A percentile compares a stretch with the other conserved stretches of the same genome.
Evolutionary conservation across 331 rosid species (phyloP).

Genomic region (Acacia concinna): DNA sequence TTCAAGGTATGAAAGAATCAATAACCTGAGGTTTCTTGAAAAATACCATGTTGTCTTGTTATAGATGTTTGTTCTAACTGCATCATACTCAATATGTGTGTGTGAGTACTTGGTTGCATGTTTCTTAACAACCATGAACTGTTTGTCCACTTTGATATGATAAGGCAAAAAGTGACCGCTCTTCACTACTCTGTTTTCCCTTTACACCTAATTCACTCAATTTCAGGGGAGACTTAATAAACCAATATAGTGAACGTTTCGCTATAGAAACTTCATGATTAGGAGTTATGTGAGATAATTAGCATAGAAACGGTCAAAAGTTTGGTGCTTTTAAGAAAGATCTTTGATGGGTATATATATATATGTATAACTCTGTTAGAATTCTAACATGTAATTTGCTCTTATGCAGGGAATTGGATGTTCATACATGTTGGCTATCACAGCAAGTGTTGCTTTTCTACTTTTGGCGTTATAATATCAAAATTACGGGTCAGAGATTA

Average conservation of each 20-base stretch:
- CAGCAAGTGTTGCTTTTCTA: slow-evolving; percentile 49
- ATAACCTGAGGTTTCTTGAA: not conserved
- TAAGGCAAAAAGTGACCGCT: not conserved
- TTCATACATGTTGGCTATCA: slow-evolving; percentile 41
- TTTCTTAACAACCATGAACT: not conserved
- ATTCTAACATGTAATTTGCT: slow-evolving; percentile 9
- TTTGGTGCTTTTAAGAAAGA: not conserved
- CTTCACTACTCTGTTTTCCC: not conserved
- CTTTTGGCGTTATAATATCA: slow-evolving; percentile 37
- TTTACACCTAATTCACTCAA: not conserved
- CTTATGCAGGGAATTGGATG: slow-evolving; percentile 56
- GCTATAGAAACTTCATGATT: not conserved
- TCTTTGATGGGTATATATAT: not conserved
- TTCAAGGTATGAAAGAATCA: slow-evolving; percentile 43
- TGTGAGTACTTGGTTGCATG: not conserved
- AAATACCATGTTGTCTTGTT: not conserved
- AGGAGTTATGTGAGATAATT: not conserved
- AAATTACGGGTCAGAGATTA: not conserved
- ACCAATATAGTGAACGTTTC: not conserved
- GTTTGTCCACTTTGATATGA: not conserved
- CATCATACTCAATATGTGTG: not conserved
- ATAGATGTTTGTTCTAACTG: not conserved
- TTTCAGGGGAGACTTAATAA: not conserved
- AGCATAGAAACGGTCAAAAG: not conserved
- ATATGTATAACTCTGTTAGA: not conserved